Evolutionary conservation across 257 asterid species (phyloP).

Genomic region (Solanum okadae): DNA sequence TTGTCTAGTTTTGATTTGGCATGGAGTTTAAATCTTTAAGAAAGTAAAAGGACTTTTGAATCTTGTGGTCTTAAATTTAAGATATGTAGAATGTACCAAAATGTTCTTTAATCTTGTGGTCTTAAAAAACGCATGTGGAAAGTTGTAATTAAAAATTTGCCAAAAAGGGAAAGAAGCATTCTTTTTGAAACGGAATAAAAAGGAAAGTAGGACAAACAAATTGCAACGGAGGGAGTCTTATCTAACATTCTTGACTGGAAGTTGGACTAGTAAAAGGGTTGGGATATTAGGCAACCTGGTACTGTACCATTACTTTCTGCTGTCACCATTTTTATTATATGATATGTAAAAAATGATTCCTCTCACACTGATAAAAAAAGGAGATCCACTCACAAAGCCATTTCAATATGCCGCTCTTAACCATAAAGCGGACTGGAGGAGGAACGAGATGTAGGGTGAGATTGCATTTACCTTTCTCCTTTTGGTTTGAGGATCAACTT

Average conservation of each 20-base stretch:
- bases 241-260: not conserved
- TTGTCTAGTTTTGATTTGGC: not conserved
- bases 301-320: not conserved
- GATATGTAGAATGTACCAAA: not conserved
- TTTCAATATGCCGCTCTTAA: not conserved
- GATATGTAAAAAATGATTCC: not conserved
- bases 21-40: not conserved
- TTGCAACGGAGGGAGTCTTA: not conserved
- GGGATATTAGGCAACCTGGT: not conserved
- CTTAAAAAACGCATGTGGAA: not conserved
- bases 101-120: not conserved
- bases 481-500: not conserved
- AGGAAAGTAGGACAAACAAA: not conserved
- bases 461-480: not conserved
- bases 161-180: not conserved
- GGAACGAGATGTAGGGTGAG: not conserved
- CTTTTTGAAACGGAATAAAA: not conserved
- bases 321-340: not conserved
- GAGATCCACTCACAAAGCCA: not conserved
- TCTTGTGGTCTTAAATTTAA: not conserved
- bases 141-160: no score
- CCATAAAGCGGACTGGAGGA: not conserved
- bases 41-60: not conserved
- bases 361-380: not conserved
- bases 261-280: not conserved